Percentiles rank a stretch among this genome's conserved stretches.
phyloP scores from a whole-genome alignment of 768 basidiomycete species.

The Xerocomellus chrysenteron region DNA sequence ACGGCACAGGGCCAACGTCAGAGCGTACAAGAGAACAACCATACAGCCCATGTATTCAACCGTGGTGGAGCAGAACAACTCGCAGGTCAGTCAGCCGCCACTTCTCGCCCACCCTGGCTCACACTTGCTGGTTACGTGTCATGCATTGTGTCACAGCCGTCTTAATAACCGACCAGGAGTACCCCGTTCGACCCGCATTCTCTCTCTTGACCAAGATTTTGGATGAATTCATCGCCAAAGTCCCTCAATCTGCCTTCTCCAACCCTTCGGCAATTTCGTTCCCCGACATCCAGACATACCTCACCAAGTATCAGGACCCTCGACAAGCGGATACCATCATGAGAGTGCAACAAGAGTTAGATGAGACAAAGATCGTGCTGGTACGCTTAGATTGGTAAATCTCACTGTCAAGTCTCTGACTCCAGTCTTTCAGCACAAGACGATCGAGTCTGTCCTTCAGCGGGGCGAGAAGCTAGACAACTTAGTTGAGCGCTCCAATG shows the following conservation, averaged over 20 bases:
- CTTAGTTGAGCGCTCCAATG: slow-evolving; percentile 90
- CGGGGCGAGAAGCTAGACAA: slow-evolving; percentile 97
- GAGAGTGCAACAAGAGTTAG: slow-evolving; percentile 96
- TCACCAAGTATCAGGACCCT: slow-evolving; percentile 95
- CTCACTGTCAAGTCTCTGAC: not conserved
- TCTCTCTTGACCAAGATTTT: slow-evolving; percentile 90
- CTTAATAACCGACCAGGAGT: slow-evolving; percentile 93
- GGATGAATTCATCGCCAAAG: slow-evolving; percentile 85
- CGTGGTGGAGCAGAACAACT: slow-evolving; percentile 83
- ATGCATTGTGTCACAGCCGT: slow-evolving; percentile 53
- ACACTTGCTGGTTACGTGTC: slow-evolving; percentile 4
- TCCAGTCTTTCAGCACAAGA: slow-evolving; percentile 76
- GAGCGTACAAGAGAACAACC: slow-evolving; percentile 90
- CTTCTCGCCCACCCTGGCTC: not conserved
- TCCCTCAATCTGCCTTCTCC: slow-evolving; percentile 67
- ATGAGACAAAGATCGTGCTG: slow-evolving; percentile 98
- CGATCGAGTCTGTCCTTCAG: slow-evolving; percentile 94
- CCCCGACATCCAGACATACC: slow-evolving; percentile 71
- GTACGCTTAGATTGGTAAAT: slow-evolving; percentile 46
- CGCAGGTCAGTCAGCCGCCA: slow-evolving; percentile 55
- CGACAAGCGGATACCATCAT: slow-evolving; percentile 97
- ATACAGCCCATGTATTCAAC: slow-evolving; percentile 93
- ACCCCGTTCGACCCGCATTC: slow-evolving; percentile 95
- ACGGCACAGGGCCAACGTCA: slow-evolving; percentile 87
- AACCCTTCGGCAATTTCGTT: slow-evolving; percentile 71